phyloP scores from a whole-genome alignment of 2,329 filamentous ascomycete species.

The Aspergillus awamori region DNA sequence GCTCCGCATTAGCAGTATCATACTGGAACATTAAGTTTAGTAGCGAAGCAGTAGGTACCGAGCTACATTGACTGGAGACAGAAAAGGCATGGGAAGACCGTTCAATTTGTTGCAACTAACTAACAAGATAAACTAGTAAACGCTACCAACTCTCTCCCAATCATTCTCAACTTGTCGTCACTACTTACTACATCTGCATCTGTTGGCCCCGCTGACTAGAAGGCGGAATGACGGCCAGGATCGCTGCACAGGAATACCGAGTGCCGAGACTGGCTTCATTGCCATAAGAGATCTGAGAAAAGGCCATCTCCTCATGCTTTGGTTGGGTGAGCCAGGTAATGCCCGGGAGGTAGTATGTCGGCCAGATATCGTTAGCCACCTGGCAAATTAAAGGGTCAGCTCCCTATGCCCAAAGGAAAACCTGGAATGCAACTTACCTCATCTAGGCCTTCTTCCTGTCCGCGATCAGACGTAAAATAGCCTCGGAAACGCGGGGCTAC shows the following conservation, averaged over 20 bases:
- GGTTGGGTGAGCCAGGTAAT: slow-evolving; percentile 29
- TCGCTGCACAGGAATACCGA: slow-evolving; percentile 27
- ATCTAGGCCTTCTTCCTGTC: not conserved
- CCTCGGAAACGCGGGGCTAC: not conserved
- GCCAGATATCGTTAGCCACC: slow-evolving; percentile 15
- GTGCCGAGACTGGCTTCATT: slow-evolving; percentile 22
- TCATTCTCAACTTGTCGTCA: too few relatives aligned
- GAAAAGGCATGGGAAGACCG: too few relatives aligned
- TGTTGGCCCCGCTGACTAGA: slow-evolving; percentile 6
- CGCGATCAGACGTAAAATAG: not conserved
- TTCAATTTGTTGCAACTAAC: too few relatives aligned
- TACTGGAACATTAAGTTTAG: too few relatives aligned
- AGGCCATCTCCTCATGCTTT: slow-evolving; percentile 24
- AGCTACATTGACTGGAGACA: too few relatives aligned
- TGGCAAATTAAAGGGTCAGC: not conserved
- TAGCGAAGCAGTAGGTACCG: too few relatives aligned
- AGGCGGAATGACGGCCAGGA: slow-evolving; percentile 29
- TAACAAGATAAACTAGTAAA: too few relatives aligned
- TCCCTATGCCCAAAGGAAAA: not conserved
- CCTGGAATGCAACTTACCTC: not conserved
- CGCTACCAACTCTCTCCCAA: too few relatives aligned
- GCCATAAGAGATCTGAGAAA: slow-evolving; percentile 26
- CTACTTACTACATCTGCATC: too few relatives aligned
- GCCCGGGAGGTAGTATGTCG: slow-evolving; percentile 7
- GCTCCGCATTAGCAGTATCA: too few relatives aligned